Evolutionary conservation across 169 alveolate species (phyloP), one percentile per base, ranked within the genome.

Genomic region (Eimeria sp.): DNA sequence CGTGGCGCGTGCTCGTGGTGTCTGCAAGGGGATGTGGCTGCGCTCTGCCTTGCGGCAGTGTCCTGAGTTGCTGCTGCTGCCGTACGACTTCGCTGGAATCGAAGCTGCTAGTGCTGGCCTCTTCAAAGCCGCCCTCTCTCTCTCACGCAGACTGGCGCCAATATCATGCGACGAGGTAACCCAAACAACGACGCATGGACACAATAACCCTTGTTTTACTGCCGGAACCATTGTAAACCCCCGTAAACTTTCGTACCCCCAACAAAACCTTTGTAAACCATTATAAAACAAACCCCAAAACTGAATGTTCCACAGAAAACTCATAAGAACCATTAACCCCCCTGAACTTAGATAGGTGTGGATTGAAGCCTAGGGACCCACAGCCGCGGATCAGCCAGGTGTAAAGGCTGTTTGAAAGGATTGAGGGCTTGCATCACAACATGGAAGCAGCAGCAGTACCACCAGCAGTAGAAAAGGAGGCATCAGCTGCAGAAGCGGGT

Each of bases 21-120:
- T 95, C 47, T 9, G 30, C 54, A 95, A 95, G 49, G 96, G 96
- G 25, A 80, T 73, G 96, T 95, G 95, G 95, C 92, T 95, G 30
- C 78, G 92, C 9, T 57, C 83, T 25, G 96, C 96, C 30, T 34
- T 27, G 47, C 67, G 18, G n/a, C 91, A 45, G 51, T 95, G 96
- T 51, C 96, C 96, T 10, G 22, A n/a, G 16, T 87, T 95, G 61
- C 57, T 45, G 47, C 54, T 87, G 47, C 92, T 95, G 61, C 89
- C 89, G 13, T 95, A 95, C 72, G 92, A 95, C 67, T 86, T 88
- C 34, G 96, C 88, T 43, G 96, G 72, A 22, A 95, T 95, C 3
- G 95, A 51, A 20, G 76, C 40, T 4, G 89, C 95, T 4, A 84
- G 95, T 61, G 25, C 27, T 11, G 89, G 88, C 22, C 96, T 95